Evolutionary conservation across 306 rosid species (phyloP).

Genomic region (Gastrolobium bilobum): DNA sequence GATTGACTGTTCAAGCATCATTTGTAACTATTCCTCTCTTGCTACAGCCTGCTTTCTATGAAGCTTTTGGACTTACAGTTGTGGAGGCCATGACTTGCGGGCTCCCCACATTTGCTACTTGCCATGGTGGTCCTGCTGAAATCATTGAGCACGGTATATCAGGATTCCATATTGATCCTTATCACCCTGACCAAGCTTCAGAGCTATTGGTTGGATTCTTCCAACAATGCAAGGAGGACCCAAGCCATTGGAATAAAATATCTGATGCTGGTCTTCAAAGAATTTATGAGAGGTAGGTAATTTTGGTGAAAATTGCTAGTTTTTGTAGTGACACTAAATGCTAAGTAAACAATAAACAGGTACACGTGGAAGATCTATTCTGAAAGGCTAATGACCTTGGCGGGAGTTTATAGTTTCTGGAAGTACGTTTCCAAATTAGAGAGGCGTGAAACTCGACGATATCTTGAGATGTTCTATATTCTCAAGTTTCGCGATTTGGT

Average conservation of each 20-base stretch:
- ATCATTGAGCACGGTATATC: constrained; percentile 88
- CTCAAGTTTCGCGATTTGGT: constrained; percentile 96
- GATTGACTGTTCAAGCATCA: constrained; percentile 1
- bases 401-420: constrained; percentile 97
- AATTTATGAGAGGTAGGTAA: constrained; percentile 76
- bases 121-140: constrained; percentile 98
- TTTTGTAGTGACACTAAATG: constrained; percentile 3
- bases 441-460: constrained; percentile 86
- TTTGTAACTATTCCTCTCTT: constrained; percentile 24
- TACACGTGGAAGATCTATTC: constrained; percentile 97
- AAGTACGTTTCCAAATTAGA: constrained; percentile 91
- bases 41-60: constrained; percentile 94
- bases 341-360: constrained; percentile 55
- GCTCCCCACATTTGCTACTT: constrained; percentile 92
- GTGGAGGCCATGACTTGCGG: constrained; percentile 97
- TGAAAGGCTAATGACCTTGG: constrained; percentile 88
- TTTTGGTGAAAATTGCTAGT: neutral
- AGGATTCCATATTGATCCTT: constrained; percentile 94
- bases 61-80: constrained; percentile 98
- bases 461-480: constrained; percentile 96
- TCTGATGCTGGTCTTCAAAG: constrained; percentile 87
- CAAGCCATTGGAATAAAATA: constrained; percentile 73
- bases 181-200: constrained; percentile 83
- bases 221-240: constrained; percentile 70
- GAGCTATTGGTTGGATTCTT: constrained; percentile 71